Conservation (phyloP, 1,284 basidiomycete genomes). For the Sporisorium reilianum region DNA sequence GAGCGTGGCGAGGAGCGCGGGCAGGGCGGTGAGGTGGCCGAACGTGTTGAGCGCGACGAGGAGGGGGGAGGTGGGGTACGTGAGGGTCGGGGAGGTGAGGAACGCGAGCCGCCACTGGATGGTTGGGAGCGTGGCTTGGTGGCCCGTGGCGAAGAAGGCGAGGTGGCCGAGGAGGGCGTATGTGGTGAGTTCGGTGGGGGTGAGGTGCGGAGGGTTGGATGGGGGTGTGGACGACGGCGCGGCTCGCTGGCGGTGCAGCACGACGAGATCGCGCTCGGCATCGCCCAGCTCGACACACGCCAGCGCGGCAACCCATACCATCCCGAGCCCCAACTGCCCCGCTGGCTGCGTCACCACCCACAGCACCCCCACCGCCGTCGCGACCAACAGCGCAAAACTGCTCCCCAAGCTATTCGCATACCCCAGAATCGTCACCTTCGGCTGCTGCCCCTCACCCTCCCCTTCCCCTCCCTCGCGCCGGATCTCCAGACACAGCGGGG, state of each 20-base stretch:
- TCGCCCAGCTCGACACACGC: slow-evolving; percentile 59
- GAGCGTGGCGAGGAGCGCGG: slow-evolving; percentile 77
- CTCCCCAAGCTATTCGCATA: slow-evolving; percentile 92
- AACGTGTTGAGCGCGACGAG: slow-evolving; percentile 86
- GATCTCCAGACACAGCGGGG: slow-evolving; percentile 64
- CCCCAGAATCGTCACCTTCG: slow-evolving; percentile 78
- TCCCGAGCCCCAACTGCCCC: slow-evolving; percentile 81
- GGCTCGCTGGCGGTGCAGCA: slow-evolving; percentile 26
- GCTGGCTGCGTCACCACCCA: slow-evolving; percentile 82
- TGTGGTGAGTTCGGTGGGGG: slow-evolving; percentile 31
- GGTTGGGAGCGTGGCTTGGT: slow-evolving; percentile 87
- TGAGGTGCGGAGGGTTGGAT: slow-evolving; percentile 17
- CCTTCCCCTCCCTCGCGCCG: slow-evolving; percentile 32
- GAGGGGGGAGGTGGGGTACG: slow-evolving; percentile 81
- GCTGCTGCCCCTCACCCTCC: slow-evolving; percentile 11
- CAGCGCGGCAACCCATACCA: slow-evolving; percentile 74
- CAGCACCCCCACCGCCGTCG: slow-evolving; percentile 75
- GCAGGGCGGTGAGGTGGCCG: slow-evolving; percentile 78
- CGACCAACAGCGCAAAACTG: slow-evolving; percentile 84
- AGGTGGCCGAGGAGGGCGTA: slow-evolving; percentile 70
- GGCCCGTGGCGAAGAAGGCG: slow-evolving; percentile 88
- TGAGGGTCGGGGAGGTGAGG: slow-evolving; percentile 74
- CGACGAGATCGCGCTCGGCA: slow-evolving; percentile 50
- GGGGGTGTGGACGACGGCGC: background rate
- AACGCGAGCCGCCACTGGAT: slow-evolving; percentile 98